Conservation (phyloP, 768 basidiomycete species). For the Trametes gibbosa region DNA sequence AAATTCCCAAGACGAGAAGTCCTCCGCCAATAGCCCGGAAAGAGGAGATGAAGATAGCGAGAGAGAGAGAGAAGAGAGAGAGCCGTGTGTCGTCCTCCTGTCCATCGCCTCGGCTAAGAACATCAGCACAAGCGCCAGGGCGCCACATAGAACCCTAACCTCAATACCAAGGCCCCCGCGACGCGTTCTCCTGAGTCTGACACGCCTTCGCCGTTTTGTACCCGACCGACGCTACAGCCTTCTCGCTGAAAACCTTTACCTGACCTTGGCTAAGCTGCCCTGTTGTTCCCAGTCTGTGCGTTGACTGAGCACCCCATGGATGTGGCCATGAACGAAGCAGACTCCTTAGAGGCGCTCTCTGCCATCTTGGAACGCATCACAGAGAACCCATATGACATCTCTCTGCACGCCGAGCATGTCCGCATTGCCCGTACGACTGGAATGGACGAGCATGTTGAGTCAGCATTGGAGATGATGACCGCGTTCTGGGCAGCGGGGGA, state of each 20-base stretch:
- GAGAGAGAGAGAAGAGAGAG: constrained; percentile 10
- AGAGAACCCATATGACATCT: constrained; percentile 57
- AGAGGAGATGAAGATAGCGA: constrained; percentile 8
- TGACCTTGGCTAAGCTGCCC: too few species aligned
- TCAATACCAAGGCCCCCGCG: background rate
- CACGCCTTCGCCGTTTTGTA: too few species aligned
- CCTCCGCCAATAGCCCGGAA: constrained; percentile 14
- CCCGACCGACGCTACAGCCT: background rate
- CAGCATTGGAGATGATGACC: constrained; percentile 66
- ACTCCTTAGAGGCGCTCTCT: constrained; percentile 62
- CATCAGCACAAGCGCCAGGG: constrained; percentile 3
- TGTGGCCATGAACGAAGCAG: constrained; percentile 52
- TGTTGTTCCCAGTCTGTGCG: too few species aligned
- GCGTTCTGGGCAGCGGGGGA: constrained; percentile 62
- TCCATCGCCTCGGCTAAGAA: constrained; percentile 16
- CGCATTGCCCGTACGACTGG: constrained; percentile 54
- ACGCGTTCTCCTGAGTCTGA: too few species aligned
- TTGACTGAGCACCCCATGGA: too few species aligned
- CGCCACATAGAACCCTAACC: constrained; percentile 4
- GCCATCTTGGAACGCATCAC: constrained; percentile 57
- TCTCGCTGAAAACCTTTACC: too few species aligned
- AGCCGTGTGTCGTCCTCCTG: constrained; percentile 1
- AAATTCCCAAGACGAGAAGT: constrained; percentile 24
- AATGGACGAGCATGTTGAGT: constrained; percentile 55
- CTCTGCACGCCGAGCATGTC: constrained; percentile 67